These are phyloP conservation scores for Chaetomium tenue DNA, from an alignment of 495 filamentous ascomycete genomes.

Conservation along the genomic window DNA sequence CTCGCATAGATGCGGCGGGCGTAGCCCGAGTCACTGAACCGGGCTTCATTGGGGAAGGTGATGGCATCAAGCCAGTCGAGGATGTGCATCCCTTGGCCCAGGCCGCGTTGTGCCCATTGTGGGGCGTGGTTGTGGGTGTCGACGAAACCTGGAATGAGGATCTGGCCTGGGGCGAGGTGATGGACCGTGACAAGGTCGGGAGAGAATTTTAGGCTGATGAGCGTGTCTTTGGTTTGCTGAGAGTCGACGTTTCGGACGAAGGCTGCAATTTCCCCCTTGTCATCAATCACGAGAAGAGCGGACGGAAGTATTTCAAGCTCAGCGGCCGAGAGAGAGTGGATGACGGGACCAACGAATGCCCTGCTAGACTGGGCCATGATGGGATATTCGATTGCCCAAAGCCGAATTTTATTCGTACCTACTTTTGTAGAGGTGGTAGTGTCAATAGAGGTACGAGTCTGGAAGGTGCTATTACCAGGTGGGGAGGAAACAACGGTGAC, in stretches of 20 bases:
- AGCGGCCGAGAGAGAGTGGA: conserved; percentile 47
- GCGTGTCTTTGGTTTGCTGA: neutral
- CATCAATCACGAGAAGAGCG: conserved; percentile 46
- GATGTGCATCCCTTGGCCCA: conserved; percentile 57
- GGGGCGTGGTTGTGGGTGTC: conserved; percentile 67
- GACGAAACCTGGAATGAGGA: conserved; percentile 61
- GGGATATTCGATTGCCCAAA: too few relatives aligned
- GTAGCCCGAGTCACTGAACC: conserved; percentile 53
- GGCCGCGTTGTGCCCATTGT: conserved; percentile 60
- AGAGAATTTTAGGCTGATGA: conserved; percentile 22
- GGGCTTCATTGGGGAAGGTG: conserved; percentile 63
- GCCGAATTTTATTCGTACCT: too few relatives aligned
- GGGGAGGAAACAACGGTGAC: too few relatives aligned
- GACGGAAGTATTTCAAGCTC: conserved; percentile 51
- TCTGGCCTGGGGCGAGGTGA: conserved; percentile 48
- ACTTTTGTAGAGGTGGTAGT: too few relatives aligned
- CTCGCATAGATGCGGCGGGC: conserved; percentile 52
- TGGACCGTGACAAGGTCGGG: conserved; percentile 32
- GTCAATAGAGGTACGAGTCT: too few relatives aligned
- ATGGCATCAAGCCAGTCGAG: conserved; percentile 59
- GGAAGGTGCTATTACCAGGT: too few relatives aligned
- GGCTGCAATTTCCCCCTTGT: conserved; percentile 44
- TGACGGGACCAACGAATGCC: conserved; percentile 53
- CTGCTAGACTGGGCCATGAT: neutral
- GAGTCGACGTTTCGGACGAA: conserved; percentile 23